Conservation (phyloP, 164 flowering plant species). For the Akebia trifoliata region DNA sequence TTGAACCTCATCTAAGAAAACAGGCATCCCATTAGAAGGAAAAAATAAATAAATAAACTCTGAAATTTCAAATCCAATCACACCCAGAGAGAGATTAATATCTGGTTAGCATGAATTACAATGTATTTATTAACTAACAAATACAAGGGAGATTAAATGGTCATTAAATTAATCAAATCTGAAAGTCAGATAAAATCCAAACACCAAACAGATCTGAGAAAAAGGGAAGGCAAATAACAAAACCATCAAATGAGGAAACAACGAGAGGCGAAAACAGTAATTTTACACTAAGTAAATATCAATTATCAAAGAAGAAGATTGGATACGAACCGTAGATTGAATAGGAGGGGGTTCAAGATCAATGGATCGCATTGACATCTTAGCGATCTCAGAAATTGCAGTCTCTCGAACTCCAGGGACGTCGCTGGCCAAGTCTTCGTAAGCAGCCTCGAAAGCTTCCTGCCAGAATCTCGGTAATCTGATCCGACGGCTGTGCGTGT, state of each 20-base stretch:
- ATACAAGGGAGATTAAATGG: neutral
- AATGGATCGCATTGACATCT: conserved; percentile 72
- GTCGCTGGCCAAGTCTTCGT: conserved; percentile 79
- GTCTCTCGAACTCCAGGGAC: conserved; percentile 56
- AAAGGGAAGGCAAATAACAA: neutral
- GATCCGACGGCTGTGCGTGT: conserved; percentile 69
- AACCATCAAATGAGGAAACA: neutral
- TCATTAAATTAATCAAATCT: neutral
- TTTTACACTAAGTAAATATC: neutral
- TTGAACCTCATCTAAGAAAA: too few species aligned
- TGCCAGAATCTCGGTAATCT: conserved; percentile 84
- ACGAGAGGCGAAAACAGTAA: neutral
- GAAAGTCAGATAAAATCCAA: neutral
- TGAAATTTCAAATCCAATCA: too few species aligned
- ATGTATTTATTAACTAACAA: too few species aligned
- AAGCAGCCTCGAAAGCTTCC: conserved; percentile 93
- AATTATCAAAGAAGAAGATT: neutral
- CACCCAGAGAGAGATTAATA: too few species aligned
- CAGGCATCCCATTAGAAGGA: too few species aligned
- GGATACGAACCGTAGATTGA: conserved; percentile 42
- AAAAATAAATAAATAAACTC: too few species aligned
- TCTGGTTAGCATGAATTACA: too few species aligned
- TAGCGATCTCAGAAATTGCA: conserved; percentile 91
- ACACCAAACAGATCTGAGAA: neutral
- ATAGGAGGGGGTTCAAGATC: conserved; percentile 58